Evolutionary conservation across 2,329 filamentous ascomycete species (phyloP).

Genomic region (Scorias spongiosa): DNA sequence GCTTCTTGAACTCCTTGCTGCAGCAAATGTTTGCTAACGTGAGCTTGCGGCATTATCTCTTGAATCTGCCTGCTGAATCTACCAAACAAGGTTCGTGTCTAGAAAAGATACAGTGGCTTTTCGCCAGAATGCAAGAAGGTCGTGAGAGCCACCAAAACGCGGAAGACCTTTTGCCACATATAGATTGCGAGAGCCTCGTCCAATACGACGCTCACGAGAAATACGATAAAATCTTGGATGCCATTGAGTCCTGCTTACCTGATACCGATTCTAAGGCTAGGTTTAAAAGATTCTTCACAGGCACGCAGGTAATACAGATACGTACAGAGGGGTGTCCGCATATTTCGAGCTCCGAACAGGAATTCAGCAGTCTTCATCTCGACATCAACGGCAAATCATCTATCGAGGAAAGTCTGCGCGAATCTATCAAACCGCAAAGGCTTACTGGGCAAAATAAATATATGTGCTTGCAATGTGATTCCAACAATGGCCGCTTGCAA

Average conservation of each 20-base stretch:
- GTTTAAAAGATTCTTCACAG: slow-evolving; percentile 77
- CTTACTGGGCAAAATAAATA: slow-evolving; percentile 98
- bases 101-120: slow-evolving; percentile 62
- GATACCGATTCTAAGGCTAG: slow-evolving; percentile 50
- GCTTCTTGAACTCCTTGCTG: slow-evolving; percentile 88
- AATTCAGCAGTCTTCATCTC: slow-evolving; percentile 88
- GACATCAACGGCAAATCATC: slow-evolving; percentile 85
- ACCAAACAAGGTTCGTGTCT: slow-evolving; percentile 53
- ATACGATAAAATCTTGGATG: slow-evolving; percentile 83
- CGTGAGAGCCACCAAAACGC: slow-evolving; percentile 62
- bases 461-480: slow-evolving; percentile 80
- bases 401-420: slow-evolving; percentile 73
- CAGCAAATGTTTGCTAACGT: slow-evolving; percentile 95
- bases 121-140: slow-evolving; percentile 73
- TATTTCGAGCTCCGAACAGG: slow-evolving; percentile 77
- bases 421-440: slow-evolving; percentile 91
- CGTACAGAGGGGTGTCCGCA: slow-evolving; percentile 77
- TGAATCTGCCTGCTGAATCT: slow-evolving; percentile 37
- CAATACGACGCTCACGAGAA: slow-evolving; percentile 99
- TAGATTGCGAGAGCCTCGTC: slow-evolving; percentile 71
- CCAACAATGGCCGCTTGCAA: slow-evolving; percentile 45
- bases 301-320: slow-evolving; percentile 83
- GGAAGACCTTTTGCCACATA: slow-evolving; percentile 52
- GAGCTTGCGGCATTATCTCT: slow-evolving; percentile 70
- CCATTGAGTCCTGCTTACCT: slow-evolving; percentile 70